Evolutionary conservation across 75 land plant species (phyloP).

Genomic region (Cupressus sempervirens): DNA sequence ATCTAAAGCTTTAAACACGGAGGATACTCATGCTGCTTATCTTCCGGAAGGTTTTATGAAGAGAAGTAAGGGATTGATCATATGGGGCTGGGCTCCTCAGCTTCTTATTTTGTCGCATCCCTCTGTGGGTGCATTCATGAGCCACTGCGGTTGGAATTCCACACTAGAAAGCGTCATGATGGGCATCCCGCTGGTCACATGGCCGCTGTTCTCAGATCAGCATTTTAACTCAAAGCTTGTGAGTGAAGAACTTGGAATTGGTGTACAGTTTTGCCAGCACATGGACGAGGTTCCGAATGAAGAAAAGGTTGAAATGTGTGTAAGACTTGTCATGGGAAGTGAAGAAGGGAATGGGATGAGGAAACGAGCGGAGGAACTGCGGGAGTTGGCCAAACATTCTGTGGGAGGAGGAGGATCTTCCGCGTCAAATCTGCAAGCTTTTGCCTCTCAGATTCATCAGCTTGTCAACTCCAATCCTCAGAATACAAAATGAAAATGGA

Average conservation of each 20-base stretch:
- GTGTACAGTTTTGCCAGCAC: neutral
- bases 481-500: too few species aligned
- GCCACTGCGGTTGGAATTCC: constrained; percentile 11
- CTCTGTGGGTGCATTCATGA: constrained; percentile 1
- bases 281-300: neutral
- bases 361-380: neutral
- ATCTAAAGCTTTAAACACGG: neutral
- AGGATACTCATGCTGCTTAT: neutral
- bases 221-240: neutral
- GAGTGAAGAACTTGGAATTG: neutral
- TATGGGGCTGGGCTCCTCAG: constrained; percentile 14
- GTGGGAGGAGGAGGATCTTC: neutral
- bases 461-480: neutral
- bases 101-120: constrained; percentile 2
- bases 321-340: neutral
- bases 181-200: neutral
- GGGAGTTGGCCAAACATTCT: neutral
- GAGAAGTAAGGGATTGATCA: constrained; percentile 6
- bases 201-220: neutral
- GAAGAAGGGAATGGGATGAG: neutral
- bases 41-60: neutral
- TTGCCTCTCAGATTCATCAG: neutral
- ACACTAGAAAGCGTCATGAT: neutral
- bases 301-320: neutral
- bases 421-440: neutral